Evolutionary conservation across 2,329 filamentous ascomycete genomes (phyloP).

Genomic region (Sphaerulina musiva): DNA sequence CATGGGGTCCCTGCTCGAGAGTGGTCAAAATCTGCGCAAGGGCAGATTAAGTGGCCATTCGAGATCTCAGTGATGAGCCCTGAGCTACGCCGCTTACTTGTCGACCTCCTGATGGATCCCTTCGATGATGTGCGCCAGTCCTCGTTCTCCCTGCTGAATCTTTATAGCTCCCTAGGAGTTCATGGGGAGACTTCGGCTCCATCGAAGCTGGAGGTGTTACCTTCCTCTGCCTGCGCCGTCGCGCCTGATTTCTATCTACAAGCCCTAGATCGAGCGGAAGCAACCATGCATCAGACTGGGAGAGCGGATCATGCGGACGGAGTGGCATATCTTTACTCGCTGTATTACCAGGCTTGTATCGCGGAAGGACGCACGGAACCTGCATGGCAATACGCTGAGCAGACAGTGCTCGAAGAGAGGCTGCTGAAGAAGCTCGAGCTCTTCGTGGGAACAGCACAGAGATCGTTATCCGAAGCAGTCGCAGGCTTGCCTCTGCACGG

Average conservation of each 20-base stretch:
- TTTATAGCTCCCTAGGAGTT: constrained; percentile 10
- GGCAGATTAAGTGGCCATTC: constrained; percentile 47
- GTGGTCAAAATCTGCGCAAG: constrained; percentile 45
- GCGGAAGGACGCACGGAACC: not conserved
- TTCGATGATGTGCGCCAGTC: constrained; percentile 80
- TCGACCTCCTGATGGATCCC: constrained; percentile 78
- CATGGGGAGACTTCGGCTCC: not conserved
- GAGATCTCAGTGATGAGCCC: constrained; percentile 40
- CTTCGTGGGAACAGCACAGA: constrained; percentile 58
- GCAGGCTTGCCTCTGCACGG: constrained; percentile 43
- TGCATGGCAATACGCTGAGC: constrained; percentile 15
- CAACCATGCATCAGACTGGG: constrained; percentile 61
- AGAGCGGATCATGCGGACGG: constrained; percentile 91
- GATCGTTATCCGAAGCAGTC: constrained; percentile 58
- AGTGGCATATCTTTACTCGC: constrained; percentile 67
- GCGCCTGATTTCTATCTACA: not conserved
- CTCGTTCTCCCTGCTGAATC: constrained; percentile 42
- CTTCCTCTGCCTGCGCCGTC: too few species aligned
- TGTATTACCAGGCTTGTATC: constrained; percentile 48
- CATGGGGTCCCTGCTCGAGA: constrained; percentile 35
- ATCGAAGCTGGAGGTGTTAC: not conserved
- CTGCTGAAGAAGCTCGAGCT: constrained; percentile 57
- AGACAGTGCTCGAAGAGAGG: constrained; percentile 25
- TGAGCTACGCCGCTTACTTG: constrained; percentile 53
- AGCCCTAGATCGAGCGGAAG: constrained; percentile 37